These are phyloP conservation scores for Stachybotrys echinatus DNA, from an alignment of 2,329 filamentous ascomycete species.

Conservation along the genomic window DNA sequence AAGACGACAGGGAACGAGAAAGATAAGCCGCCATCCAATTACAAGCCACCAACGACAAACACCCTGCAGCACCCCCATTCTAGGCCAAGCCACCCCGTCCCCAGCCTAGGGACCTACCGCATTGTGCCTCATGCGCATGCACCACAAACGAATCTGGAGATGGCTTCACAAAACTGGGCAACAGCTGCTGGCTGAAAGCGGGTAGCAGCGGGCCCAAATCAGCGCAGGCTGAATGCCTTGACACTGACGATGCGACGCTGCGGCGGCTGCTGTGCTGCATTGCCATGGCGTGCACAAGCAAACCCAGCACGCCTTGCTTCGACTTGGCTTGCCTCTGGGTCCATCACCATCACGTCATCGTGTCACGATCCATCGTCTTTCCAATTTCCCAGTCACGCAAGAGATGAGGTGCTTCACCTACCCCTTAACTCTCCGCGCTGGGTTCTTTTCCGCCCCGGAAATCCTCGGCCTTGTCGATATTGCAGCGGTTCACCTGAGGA, in stretches of 20 bases:
- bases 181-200: not conserved
- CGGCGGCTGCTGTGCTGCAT: too few relatives aligned
- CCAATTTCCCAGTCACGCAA: not conserved
- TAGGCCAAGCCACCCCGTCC: not conserved
- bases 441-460: not conserved
- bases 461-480: not conserved
- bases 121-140: not conserved
- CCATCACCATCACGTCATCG: not conserved
- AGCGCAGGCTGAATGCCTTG: too few relatives aligned
- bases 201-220: not conserved
- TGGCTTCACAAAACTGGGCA: not conserved
- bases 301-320: not conserved
- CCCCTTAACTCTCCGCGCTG: not conserved
- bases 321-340: too few relatives aligned
- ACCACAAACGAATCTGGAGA: not conserved
- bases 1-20: too few relatives aligned
- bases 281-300: not conserved
- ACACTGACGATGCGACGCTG: too few relatives aligned
- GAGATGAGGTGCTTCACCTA: not conserved
- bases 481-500: not conserved
- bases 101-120: not conserved
- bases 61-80: too few relatives aligned
- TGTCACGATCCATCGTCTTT: not conserved
- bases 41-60: not conserved
- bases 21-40: not conserved